These are phyloP conservation scores for Cubamyces sp. DNA, from an alignment of 768 basidiomycete species.

Conservation along the genomic window DNA sequence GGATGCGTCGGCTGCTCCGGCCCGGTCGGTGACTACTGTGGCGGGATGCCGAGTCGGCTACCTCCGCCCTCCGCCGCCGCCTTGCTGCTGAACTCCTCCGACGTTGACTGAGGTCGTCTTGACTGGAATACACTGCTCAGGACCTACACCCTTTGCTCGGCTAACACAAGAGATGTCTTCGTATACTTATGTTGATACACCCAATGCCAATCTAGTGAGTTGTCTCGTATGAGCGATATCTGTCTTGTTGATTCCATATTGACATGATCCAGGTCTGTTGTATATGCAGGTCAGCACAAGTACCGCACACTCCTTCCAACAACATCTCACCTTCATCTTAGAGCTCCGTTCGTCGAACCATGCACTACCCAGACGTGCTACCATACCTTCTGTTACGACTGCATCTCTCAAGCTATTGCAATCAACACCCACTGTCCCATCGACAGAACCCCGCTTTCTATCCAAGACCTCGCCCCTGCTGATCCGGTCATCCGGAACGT, in stretches of 20 bases:
- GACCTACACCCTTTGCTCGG: too few relatives aligned
- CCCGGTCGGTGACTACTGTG: too few relatives aligned
- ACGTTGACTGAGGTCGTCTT: too few relatives aligned
- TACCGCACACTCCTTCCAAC: not conserved
- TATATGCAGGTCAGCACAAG: constrained; percentile 61
- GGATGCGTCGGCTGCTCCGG: too few relatives aligned
- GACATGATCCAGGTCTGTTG: constrained; percentile 63
- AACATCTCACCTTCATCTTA: constrained; percentile 48
- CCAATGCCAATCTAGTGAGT: constrained; percentile 71
- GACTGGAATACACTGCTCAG: not conserved
- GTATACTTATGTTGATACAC: constrained; percentile 62
- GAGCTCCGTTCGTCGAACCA: constrained; percentile 72
- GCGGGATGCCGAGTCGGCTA: too few relatives aligned
- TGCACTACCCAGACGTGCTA: constrained; percentile 73
- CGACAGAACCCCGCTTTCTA: constrained; percentile 69
- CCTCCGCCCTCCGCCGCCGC: too few relatives aligned
- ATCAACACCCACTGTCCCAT: constrained; percentile 81
- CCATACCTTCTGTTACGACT: constrained; percentile 88
- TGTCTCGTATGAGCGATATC: not conserved
- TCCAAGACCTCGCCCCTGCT: constrained; percentile 66
- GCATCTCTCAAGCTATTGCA: constrained; percentile 70
- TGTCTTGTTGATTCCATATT: constrained; percentile 6
- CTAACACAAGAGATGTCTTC: constrained; percentile 24
- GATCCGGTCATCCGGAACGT: constrained; percentile 79
- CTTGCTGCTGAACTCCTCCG: too few relatives aligned